Conservation (phyloP, 352 stramenopile species). For the Globisporangium barbulae region DNA sequence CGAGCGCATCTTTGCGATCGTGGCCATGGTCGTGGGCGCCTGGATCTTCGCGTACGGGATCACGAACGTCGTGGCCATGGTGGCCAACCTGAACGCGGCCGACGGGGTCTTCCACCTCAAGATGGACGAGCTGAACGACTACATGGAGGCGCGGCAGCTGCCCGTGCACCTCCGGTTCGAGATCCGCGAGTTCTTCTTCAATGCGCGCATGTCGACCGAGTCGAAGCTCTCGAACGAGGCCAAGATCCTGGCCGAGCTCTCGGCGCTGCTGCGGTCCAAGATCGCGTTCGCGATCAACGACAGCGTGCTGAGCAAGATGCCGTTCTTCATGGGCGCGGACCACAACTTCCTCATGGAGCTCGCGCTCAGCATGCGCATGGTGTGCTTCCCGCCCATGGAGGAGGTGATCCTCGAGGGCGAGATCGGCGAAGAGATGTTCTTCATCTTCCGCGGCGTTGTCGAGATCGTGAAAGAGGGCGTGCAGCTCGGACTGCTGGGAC, state of each 20-base stretch:
- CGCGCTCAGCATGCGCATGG: conserved; percentile 74
- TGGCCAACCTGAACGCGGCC: conserved; percentile 63
- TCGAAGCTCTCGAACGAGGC: conserved; percentile 61
- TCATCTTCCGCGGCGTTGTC: conserved; percentile 72
- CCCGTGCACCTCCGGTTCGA: conserved; percentile 63
- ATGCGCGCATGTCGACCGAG: conserved; percentile 61
- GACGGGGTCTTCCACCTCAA: conserved; percentile 66
- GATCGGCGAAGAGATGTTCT: conserved; percentile 73
- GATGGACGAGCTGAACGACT: conserved; percentile 80
- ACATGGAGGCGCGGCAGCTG: conserved; percentile 71
- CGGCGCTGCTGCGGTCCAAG: conserved; percentile 67
- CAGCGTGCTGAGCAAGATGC: conserved; percentile 71
- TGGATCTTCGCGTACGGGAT: conserved; percentile 80
- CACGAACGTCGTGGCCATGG: conserved; percentile 75
- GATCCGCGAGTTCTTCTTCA: conserved; percentile 80
- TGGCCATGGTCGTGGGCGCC: conserved; percentile 66
- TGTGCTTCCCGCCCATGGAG: conserved; percentile 62
- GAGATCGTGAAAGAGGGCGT: conserved; percentile 41
- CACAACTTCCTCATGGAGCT: conserved; percentile 80
- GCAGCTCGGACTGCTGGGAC: conserved; percentile 53
- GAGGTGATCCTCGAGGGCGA: conserved; percentile 68
- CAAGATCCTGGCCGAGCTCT: conserved; percentile 62
- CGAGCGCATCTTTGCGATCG: conserved; percentile 67
- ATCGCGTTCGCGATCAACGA: conserved; percentile 80
- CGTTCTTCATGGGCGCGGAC: conserved; percentile 70